Conservation (phyloP, 345 rosid species). For the Linum trigynum region DNA sequence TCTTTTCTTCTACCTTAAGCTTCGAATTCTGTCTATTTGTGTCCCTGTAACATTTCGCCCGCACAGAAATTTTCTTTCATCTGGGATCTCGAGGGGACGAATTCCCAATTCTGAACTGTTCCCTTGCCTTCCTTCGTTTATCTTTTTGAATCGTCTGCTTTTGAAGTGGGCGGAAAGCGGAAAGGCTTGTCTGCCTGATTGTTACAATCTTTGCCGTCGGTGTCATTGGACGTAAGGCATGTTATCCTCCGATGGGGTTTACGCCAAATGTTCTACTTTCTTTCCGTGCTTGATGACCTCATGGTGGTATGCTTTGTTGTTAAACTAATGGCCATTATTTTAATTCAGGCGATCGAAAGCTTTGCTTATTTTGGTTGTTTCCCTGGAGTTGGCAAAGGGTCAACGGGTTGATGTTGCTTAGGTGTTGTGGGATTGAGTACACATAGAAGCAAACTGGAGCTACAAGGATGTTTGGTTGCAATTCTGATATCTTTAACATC, state of each 20-base stretch:
- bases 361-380: not conserved
- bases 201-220: not conserved
- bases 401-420: conserved; percentile 12
- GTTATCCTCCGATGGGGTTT: not conserved
- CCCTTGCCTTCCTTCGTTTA: not conserved
- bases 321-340: not conserved
- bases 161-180: not conserved
- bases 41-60: not conserved
- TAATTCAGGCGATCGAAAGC: not conserved
- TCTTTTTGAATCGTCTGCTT: not conserved
- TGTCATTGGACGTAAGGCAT: not conserved
- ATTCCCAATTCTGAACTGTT: too few species aligned
- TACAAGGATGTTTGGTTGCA: conserved; percentile 45
- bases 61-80: not conserved
- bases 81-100: not conserved
- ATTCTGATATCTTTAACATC: conserved; percentile 30
- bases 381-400: not conserved
- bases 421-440: not conserved
- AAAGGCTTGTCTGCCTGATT: not conserved
- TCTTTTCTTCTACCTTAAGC: not conserved
- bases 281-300: too few species aligned
- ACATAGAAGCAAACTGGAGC: conserved; percentile 27
- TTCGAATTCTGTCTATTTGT: not conserved
- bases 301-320: not conserved
- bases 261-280: too few species aligned